Base-by-base conservation (phyloP, 768 basidiomycete genomes). In the Trametes cingulata region DNA sequence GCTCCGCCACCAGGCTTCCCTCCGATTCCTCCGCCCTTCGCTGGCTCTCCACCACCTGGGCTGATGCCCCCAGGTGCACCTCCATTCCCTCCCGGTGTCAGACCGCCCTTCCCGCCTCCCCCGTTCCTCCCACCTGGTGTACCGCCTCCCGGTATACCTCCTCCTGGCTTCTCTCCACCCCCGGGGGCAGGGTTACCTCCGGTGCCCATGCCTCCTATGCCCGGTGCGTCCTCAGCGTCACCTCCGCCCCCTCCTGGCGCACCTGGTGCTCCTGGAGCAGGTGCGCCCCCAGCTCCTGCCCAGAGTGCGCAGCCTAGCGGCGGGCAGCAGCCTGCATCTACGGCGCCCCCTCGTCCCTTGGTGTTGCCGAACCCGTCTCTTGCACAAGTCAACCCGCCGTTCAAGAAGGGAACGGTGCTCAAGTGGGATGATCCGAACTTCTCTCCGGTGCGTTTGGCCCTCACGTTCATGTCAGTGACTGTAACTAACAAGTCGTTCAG, bases 401-500 rank as follows among this genome's bases (percentile, higher is more conserved):
- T 91, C 68, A 93, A 92, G 79, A 91, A 91, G 71, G 76, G 79
- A 14, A 90, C 90, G 1, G 80, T 80, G 20, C 77, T 94, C 43
- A 89, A 92, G 71, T 90, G 86, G 72, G 70, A 76, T 14, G 89
- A 94, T 67, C 75, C 91, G 0, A 91, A 93, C 68, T 92, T 90
- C 71, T 85, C 83, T 58, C 88, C 90, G 4, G 92, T 92, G 65
- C 45, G 86, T 79, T 55, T 27, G 15, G 43, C 24, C 10, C n/a
- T 24, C 24, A 59, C n/a, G 48, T 29, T 9, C 27, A 36, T 64
- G 7, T 27, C 22, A 17, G 17, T 20, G 6, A 59, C 27, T 19
- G 17, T 39, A 19, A 3, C 60, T 58, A 7, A 58, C 52, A 45
- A 12, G 39, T 45, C 51, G 17, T 45, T 19, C 63, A 95, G 92